These are phyloP conservation scores for Tylopilus vinaceipallidus DNA, from an alignment of 768 basidiomycete species.

Conservation along the genomic window DNA sequence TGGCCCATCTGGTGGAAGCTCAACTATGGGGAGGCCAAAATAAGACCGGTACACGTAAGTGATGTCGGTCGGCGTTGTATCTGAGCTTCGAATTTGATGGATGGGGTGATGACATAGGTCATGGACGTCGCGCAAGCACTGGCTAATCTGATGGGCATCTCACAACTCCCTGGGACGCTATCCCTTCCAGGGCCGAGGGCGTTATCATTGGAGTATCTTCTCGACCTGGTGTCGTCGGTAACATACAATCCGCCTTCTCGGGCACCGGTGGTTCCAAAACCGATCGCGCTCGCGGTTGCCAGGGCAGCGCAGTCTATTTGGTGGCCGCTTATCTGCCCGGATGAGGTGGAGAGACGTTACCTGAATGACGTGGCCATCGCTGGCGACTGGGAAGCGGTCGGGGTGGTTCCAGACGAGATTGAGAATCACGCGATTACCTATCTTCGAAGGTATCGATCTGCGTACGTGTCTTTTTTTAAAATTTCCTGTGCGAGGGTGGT, in stretches of 20 bases:
- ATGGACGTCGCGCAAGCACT: slow-evolving; percentile 93
- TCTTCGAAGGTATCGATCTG: slow-evolving; percentile 83
- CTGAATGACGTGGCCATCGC: slow-evolving; percentile 74
- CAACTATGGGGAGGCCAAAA: slow-evolving; percentile 82
- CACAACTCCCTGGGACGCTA: slow-evolving; percentile 64
- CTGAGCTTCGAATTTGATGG: slow-evolving; percentile 13
- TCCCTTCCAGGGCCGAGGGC: slow-evolving; percentile 88
- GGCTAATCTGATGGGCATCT: slow-evolving; percentile 65
- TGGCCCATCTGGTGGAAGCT: slow-evolving; percentile 95
- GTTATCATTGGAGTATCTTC: slow-evolving; percentile 76
- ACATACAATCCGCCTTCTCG: slow-evolving; percentile 73
- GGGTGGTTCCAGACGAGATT: slow-evolving; percentile 78
- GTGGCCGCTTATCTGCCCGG: slow-evolving; percentile 92
- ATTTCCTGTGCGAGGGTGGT: neutral
- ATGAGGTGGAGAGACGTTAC: slow-evolving; percentile 86
- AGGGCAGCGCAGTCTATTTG: slow-evolving; percentile 63
- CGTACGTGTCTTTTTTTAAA: slow-evolving; percentile 54
- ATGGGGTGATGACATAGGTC: slow-evolving; percentile 48
- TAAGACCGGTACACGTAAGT: slow-evolving; percentile 89
- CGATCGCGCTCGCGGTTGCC: slow-evolving; percentile 61
- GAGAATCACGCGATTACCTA: slow-evolving; percentile 89
- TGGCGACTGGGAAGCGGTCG: slow-evolving; percentile 83
- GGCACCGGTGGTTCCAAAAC: slow-evolving; percentile 76
- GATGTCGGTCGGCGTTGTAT: slow-evolving; percentile 20
- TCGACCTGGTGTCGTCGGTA: slow-evolving; percentile 74